Percentiles rank a stretch among this genome's conserved stretches.
phyloP scores from a whole-genome alignment of 148 eudicot genomes.

The Chenopodium formosanum region DNA sequence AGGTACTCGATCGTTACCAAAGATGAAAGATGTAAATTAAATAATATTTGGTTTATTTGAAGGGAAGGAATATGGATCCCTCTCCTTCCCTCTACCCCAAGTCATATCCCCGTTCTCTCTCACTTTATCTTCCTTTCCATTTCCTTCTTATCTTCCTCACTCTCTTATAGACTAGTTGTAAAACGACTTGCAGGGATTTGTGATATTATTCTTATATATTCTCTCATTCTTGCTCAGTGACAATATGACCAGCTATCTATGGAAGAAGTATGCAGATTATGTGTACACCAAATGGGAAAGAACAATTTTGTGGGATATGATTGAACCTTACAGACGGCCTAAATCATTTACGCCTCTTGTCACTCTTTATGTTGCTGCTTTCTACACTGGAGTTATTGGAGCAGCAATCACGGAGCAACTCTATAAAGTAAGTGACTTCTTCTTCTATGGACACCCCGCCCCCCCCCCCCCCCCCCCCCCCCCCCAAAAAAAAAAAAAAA shows the following conservation, averaged over 20 bases:
- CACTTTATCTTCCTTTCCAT: no score
- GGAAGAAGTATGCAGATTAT: slow-evolving; percentile 92
- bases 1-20: no score
- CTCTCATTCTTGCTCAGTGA: not conserved
- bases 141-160: no score
- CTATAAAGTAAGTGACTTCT: slow-evolving; percentile 51
- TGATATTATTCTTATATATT: not conserved
- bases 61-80: no score
- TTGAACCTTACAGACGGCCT: slow-evolving; percentile 80
- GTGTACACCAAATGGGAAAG: slow-evolving; percentile 72
- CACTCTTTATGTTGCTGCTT: slow-evolving; percentile 64
- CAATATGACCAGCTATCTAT: slow-evolving; percentile 71
- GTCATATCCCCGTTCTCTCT: no score
- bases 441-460: no score
- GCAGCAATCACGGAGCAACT: slow-evolving; percentile 90
- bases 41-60: no score
- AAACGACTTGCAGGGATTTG: not conserved
- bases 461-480: no score
- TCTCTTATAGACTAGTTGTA: no score
- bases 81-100: no score
- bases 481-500: no score
- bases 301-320: slow-evolving; percentile 80
- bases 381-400: slow-evolving; percentile 87
- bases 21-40: no score
- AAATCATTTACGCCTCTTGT: slow-evolving; percentile 88